These are phyloP conservation scores for Jatropha podagrica DNA, from an alignment of 441 rosid genomes.

Conservation along the genomic window DNA sequence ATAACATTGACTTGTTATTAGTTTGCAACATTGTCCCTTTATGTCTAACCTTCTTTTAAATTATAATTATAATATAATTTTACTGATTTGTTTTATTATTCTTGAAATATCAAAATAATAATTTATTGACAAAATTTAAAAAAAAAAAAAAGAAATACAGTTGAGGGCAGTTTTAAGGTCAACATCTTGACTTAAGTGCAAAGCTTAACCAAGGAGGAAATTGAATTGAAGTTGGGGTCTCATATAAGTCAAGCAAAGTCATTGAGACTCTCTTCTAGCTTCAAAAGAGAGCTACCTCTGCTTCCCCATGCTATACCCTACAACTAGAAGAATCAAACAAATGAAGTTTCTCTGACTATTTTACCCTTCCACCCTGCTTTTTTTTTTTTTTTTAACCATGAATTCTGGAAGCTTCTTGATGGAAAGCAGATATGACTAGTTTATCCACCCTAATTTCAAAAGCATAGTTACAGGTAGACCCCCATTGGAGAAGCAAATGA, in stretches of 20 bases:
- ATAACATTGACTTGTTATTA: too few relatives aligned
- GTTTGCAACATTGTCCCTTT: too few relatives aligned
- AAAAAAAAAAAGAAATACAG: background rate
- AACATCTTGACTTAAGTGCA: background rate
- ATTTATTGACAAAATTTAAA: background rate
- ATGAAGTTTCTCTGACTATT: background rate
- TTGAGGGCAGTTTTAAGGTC: too few relatives aligned
- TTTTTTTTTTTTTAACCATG: background rate
- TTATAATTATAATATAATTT: too few relatives aligned
- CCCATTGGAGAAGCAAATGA: background rate
- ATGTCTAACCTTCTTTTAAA: too few relatives aligned
- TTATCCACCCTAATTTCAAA: background rate
- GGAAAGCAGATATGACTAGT: background rate
- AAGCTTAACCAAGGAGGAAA: background rate
- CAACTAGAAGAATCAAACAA: background rate
- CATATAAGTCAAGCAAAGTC: constrained; percentile 1
- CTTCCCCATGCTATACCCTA: background rate
- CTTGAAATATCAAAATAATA: too few relatives aligned
- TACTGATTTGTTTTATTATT: too few relatives aligned
- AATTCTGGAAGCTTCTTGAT: background rate
- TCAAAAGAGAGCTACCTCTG: background rate
- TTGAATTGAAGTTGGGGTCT: background rate
- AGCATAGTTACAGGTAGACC: background rate
- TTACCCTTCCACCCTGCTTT: background rate
- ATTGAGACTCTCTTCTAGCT: background rate